These are phyloP conservation scores for Mortierella alpina DNA, from an alignment of 192 early-diverging fungal species.

Conservation along the genomic window DNA sequence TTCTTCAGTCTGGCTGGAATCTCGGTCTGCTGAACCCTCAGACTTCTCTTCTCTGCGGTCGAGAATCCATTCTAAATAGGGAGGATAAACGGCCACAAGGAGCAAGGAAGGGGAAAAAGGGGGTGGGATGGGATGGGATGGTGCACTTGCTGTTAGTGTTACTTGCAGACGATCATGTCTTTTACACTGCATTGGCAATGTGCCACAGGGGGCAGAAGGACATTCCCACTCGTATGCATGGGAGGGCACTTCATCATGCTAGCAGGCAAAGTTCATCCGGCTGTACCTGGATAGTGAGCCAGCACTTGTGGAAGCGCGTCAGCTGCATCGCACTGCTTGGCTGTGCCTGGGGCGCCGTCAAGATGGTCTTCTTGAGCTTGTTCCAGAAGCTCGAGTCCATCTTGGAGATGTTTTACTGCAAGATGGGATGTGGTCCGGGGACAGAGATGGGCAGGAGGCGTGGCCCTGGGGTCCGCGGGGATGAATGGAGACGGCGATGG, in stretches of 20 bases:
- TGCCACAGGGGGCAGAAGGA: neutral
- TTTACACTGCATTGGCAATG: neutral
- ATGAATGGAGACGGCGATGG: no score
- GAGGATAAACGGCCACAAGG: neutral
- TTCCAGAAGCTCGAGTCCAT: slow-evolving; percentile 53
- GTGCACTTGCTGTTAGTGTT: neutral
- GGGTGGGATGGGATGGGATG: slow-evolving; percentile 3
- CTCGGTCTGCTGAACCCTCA: slow-evolving; percentile 76
- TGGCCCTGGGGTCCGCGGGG: neutral
- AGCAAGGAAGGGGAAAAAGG: neutral
- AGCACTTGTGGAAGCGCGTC: slow-evolving; percentile 77
- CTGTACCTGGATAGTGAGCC: slow-evolving; percentile 72
- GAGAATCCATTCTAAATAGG: slow-evolving; percentile 39
- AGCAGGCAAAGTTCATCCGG: neutral
- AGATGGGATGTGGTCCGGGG: neutral
- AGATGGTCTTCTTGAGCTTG: slow-evolving; percentile 61
- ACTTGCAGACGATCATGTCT: neutral
- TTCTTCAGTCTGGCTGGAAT: slow-evolving; percentile 78
- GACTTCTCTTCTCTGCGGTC: slow-evolving; percentile 42
- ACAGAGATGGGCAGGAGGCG: neutral
- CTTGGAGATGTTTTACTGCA: slow-evolving; percentile 1
- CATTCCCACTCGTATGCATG: neutral
- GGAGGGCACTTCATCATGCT: neutral
- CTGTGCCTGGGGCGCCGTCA: slow-evolving; percentile 69
- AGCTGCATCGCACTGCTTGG: slow-evolving; percentile 71